Conservation (phyloP, 768 basidiomycete genomes). For the Kwoniella bestiolae region DNA sequence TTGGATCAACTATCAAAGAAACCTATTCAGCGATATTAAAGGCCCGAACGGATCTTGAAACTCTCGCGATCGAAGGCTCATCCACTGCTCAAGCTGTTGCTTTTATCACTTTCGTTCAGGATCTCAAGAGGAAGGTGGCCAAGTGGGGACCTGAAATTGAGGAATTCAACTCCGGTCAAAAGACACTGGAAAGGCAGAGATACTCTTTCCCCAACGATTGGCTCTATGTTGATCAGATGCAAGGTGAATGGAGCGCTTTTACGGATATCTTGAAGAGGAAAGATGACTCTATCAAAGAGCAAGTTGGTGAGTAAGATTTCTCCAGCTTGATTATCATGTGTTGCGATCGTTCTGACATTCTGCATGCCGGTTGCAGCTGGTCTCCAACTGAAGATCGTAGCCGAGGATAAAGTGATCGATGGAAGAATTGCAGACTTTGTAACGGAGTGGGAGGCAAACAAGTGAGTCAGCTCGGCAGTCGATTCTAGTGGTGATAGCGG, state of each 20-base stretch:
- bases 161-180: constrained; percentile 90
- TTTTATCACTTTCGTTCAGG: constrained; percentile 99
- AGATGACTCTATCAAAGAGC: constrained; percentile 97
- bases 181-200: constrained; percentile 93
- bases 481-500: background rate
- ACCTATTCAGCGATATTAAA: constrained; percentile 92
- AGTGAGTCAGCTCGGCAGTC: constrained; percentile 53
- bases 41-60: constrained; percentile 92
- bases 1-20: constrained; percentile 96
- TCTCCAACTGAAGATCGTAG: constrained; percentile 98
- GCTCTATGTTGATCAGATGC: constrained; percentile 96
- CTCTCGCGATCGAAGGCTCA: constrained; percentile 88
- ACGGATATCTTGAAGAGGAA: constrained; percentile 97
- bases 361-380: constrained; percentile 66
- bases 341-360: background rate
- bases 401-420: constrained; percentile 97
- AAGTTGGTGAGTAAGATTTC: constrained; percentile 70
- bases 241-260: constrained; percentile 98
- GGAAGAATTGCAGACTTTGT: constrained; percentile 91
- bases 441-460: constrained; percentile 90
- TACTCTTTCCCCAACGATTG: constrained; percentile 97
- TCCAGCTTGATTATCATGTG: background rate
- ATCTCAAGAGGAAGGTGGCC: constrained; percentile 95
- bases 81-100: constrained; percentile 98
- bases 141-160: constrained; percentile 97